These are phyloP conservation scores for Fusarium pseudoanthophilum DNA, from an alignment of 2,329 filamentous ascomycete genomes.

Conservation along the genomic window DNA sequence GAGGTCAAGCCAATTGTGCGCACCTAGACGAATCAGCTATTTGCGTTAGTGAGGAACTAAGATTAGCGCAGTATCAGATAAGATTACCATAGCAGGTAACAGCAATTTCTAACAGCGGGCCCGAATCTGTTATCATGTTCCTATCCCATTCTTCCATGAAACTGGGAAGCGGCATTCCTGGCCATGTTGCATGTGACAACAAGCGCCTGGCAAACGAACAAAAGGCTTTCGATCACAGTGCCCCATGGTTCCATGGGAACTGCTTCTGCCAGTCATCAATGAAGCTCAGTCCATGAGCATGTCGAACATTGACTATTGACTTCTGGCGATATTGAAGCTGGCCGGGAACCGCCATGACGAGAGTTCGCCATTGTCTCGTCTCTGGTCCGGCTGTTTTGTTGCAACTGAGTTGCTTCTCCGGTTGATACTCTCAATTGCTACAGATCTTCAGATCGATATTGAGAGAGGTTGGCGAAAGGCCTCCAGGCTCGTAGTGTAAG, in stretches of 20 bases:
- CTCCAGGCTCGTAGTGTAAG: background rate
- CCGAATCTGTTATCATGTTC: background rate
- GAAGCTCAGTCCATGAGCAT: background rate
- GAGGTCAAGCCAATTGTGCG: slow-evolving; percentile 32
- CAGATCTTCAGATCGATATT: background rate
- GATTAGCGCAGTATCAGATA: slow-evolving; percentile 1
- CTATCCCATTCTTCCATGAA: background rate
- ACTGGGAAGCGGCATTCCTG: background rate
- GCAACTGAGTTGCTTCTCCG: background rate
- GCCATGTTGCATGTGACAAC: slow-evolving; percentile 26
- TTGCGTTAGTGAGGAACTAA: background rate
- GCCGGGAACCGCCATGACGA: background rate
- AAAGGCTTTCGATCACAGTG: background rate
- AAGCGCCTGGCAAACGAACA: background rate
- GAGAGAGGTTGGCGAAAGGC: background rate
- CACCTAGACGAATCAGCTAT: slow-evolving; percentile 40
- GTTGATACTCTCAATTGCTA: background rate
- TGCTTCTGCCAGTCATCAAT: background rate
- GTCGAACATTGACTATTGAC: background rate
- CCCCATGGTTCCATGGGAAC: slow-evolving; percentile 10
- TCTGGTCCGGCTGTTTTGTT: background rate
- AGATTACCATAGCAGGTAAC: background rate
- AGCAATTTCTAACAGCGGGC: slow-evolving; percentile 10
- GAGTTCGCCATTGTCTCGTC: background rate
- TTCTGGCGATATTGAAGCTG: background rate